Evolutionary conservation across 192 early-diverging fungal genomes (phyloP), one percentile per base, ranked within the genome.

Genomic region (Funneliformis geosporum): DNA sequence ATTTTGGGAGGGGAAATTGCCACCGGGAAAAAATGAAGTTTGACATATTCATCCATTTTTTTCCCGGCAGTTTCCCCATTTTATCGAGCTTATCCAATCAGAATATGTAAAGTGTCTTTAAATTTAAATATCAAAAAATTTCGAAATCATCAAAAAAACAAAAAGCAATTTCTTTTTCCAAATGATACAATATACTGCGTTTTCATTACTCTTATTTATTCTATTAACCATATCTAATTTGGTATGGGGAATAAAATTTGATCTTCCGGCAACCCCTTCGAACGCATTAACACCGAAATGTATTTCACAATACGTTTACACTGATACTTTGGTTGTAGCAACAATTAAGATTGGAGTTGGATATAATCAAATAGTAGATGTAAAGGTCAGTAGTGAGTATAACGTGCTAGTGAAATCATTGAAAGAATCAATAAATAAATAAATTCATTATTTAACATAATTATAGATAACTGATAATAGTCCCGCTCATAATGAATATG

Each of bases 301-400:
- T 76, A 80, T 98, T 72, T 91, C 91, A n/a, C 93, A 95, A 75
- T 94, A 88, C 85, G 90, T 95, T 8, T 80, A 89, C 6, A 87
- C 86, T 60, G 87, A 92, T 79, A 92, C 89, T 11, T 86, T 93
- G 61, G 94, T 95, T 9, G 87, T 91, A 8, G 91, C 91, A 39
- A 87, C 87, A 55, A 87, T 93, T 76, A 91, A 93, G 64, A 87
- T 89, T 38, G 90, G 91, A 39, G 85, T 89, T n/a, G 94, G 92
- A 12, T 87, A 91, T 23, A 89, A 92, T 28, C 95, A 96, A 83
- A 86, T 87, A 76, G 81, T 96, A 16, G 88, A 90, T 68, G 66
- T 93, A 42, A 89, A 92, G 84, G 92, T 93, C 84, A 77, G 60
- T 64, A 50, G 3, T 28, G 10, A 8, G 38, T 27, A 44, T 21